Percentiles rank a stretch among this genome's conserved stretches.
Evolutionary conservation across 441 rosid genomes (phyloP).

Genomic region (Omphalea diandra): DNA sequence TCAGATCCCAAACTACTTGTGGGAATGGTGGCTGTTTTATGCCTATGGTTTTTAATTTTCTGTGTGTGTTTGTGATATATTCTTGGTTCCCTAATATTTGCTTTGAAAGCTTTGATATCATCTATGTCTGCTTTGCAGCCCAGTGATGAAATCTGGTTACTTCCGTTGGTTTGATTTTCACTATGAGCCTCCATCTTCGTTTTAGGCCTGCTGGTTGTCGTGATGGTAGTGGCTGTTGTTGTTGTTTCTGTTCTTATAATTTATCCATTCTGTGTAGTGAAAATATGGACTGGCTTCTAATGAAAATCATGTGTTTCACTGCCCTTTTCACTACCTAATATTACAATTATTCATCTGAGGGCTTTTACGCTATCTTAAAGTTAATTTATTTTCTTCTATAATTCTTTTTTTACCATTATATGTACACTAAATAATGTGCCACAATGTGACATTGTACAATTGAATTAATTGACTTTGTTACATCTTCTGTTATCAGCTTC

Average conservation of each 20-base stretch:
- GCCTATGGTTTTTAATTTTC: no score
- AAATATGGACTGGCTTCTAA: neutral
- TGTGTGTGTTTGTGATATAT: no score
- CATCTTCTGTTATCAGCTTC: neutral
- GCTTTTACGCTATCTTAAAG: neutral
- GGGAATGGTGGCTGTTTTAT: no score
- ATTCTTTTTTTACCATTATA: neutral
- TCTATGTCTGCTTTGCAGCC: neutral
- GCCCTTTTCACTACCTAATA: no score
- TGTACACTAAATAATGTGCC: neutral
- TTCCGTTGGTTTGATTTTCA: neutral
- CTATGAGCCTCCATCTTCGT: neutral
- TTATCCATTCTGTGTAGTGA: neutral
- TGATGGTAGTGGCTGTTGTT: neutral
- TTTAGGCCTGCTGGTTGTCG: neutral
- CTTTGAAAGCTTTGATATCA: neutral
- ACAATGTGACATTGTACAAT: neutral
- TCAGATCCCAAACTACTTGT: no score
- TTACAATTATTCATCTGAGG: neutral
- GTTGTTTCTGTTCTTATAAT: no score
- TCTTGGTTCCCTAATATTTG: neutral
- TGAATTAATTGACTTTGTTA: neutral
- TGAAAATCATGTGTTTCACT: neutral
- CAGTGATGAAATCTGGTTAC: neutral
- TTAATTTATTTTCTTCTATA: no score